Percentiles rank a stretch among this genome's conserved stretches.
phyloP scores from a whole-genome alignment of 2,329 filamentous ascomycete genomes.

The Pleomassaria siparia region DNA sequence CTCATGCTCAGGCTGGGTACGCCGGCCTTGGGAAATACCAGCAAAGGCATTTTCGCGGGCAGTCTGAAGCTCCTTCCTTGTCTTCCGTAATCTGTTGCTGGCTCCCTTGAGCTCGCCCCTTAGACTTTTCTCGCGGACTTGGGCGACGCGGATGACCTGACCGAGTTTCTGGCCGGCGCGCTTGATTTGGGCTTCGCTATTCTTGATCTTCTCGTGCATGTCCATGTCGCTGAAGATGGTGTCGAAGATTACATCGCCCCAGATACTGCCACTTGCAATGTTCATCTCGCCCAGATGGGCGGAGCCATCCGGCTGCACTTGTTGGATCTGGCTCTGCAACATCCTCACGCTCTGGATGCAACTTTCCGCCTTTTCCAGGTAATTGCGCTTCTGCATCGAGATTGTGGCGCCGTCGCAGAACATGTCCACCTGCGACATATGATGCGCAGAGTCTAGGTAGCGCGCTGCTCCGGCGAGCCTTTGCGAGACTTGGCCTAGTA shows the following conservation, averaged over 20 bases:
- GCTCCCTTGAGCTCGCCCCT: slow-evolving; percentile 35
- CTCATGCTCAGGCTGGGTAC: too few species aligned
- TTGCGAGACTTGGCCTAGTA: slow-evolving; percentile 23
- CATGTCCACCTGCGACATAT: slow-evolving; percentile 46
- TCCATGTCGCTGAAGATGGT: slow-evolving; percentile 57
- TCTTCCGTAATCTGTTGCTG: too few species aligned
- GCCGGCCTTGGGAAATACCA: too few species aligned
- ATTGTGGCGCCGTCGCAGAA: slow-evolving; percentile 53
- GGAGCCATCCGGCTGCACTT: slow-evolving; percentile 43
- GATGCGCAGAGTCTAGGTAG: slow-evolving; percentile 27
- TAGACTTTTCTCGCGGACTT: slow-evolving; percentile 31
- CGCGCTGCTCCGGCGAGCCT: slow-evolving; percentile 25
- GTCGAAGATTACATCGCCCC: slow-evolving; percentile 58
- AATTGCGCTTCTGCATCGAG: slow-evolving; percentile 58
- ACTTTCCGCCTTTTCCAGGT: slow-evolving; percentile 52
- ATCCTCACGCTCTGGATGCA: slow-evolving; percentile 45
- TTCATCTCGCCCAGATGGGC: slow-evolving; percentile 44
- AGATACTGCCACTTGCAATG: slow-evolving; percentile 50
- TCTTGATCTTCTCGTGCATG: slow-evolving; percentile 56
- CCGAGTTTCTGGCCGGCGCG: slow-evolving; percentile 26
- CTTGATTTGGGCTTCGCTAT: slow-evolving; percentile 40
- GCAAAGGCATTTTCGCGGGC: slow-evolving; percentile 50
- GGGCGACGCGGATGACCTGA: slow-evolving; percentile 36
- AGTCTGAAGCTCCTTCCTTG: slow-evolving; percentile 46
- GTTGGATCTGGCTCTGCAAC: slow-evolving; percentile 43